Evolutionary conservation across 2,329 filamentous ascomycete species (phyloP).

Genomic region (Alternaria alternata): DNA sequence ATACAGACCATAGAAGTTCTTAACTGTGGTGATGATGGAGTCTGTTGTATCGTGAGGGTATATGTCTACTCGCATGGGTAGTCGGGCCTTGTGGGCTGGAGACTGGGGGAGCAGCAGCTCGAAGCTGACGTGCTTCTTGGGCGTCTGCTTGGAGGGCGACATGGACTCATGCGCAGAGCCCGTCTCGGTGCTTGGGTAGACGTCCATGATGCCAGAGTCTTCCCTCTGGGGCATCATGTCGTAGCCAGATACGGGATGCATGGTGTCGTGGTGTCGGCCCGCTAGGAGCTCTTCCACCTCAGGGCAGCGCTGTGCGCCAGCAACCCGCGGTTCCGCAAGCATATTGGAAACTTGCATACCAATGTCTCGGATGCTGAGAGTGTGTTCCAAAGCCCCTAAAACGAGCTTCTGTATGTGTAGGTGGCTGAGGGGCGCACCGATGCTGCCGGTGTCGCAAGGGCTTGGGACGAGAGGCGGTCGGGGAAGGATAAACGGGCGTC

Average conservation of each 20-base stretch:
- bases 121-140: slow-evolving; percentile 77
- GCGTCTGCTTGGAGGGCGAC: slow-evolving; percentile 47
- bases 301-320: slow-evolving; percentile 38
- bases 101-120: slow-evolving; percentile 75
- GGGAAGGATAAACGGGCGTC: slow-evolving; percentile 35
- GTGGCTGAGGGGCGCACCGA: slow-evolving; percentile 41
- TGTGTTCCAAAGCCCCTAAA: slow-evolving; percentile 27
- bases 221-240: slow-evolving; percentile 38
- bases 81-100: slow-evolving; percentile 73
- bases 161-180: slow-evolving; percentile 42
- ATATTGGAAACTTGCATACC: slow-evolving; percentile 46
- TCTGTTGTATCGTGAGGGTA: slow-evolving; percentile 96
- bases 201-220: slow-evolving; percentile 43
- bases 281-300: slow-evolving; percentile 37
- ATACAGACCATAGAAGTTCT: slow-evolving; percentile 98
- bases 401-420: slow-evolving; percentile 29
- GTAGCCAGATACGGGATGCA: slow-evolving; percentile 34
- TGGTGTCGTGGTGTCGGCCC: slow-evolving; percentile 40
- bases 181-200: slow-evolving; percentile 49
- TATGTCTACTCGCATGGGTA: slow-evolving; percentile 89
- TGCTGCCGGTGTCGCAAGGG: slow-evolving; percentile 53
- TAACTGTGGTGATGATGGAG: slow-evolving; percentile 96
- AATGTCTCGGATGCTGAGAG: slow-evolving; percentile 15
- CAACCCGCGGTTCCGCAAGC: slow-evolving; percentile 36
- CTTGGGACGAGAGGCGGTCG: slow-evolving; percentile 42